phyloP scores from a whole-genome alignment of 768 basidiomycete genomes.

The Rhodotorula toruloides region DNA sequence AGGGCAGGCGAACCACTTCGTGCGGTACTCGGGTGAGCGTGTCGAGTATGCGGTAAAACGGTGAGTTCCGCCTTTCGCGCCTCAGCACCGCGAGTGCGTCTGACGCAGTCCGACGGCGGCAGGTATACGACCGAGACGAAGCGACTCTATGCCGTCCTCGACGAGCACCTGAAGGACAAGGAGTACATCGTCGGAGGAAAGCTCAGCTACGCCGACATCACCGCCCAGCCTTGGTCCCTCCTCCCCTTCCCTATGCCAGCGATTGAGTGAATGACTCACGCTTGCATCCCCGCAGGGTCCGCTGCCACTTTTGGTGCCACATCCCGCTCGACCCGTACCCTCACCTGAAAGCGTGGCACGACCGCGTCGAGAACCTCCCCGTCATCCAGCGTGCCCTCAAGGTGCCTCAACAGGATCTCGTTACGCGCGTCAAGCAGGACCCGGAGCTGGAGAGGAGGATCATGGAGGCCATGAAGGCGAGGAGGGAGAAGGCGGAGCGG shows the following conservation, averaged over 20 bases:
- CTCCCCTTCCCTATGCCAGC: too few species aligned
- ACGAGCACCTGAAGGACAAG: slow-evolving; percentile 10
- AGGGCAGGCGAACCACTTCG: slow-evolving; percentile 13
- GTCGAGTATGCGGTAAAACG: neutral
- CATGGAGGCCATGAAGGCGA: slow-evolving; percentile 22
- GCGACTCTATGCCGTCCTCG: slow-evolving; percentile 16
- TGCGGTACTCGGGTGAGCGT: neutral
- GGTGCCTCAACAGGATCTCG: slow-evolving; percentile 21
- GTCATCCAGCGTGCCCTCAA: slow-evolving; percentile 17
- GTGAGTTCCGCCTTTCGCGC: neutral
- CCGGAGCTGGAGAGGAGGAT: slow-evolving; percentile 17
- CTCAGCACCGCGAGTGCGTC: neutral
- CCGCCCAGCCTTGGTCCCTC: slow-evolving; percentile 8
- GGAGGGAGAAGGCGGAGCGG: neutral
- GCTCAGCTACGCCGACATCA: slow-evolving; percentile 14
- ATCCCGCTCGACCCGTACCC: slow-evolving; percentile 14
- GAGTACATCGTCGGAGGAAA: slow-evolving; percentile 27
- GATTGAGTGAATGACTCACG: neutral
- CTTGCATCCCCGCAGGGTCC: slow-evolving; percentile 4
- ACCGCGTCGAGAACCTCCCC: slow-evolving; percentile 17
- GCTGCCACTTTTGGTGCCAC: slow-evolving; percentile 18
- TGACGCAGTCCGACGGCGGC: neutral
- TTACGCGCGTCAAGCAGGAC: slow-evolving; percentile 13
- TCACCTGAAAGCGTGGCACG: slow-evolving; percentile 13
- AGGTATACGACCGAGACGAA: slow-evolving; percentile 5